phyloP scores from a whole-genome alignment of 73 alveolate genomes.

The Tetrahymena thermophila region DNA sequence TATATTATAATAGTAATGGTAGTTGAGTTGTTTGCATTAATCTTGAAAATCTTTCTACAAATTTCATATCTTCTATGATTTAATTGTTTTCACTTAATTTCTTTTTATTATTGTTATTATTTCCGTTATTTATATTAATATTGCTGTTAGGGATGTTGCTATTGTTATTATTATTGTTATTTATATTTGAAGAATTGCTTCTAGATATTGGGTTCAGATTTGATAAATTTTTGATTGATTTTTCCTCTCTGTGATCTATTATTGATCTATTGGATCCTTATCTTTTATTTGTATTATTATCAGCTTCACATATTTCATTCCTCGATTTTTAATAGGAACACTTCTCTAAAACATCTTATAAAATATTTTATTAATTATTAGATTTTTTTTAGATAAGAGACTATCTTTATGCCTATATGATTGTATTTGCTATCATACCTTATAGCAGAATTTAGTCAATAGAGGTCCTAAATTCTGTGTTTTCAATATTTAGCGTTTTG shows the following conservation, averaged over 20 bases:
- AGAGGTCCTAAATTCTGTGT: not conserved
- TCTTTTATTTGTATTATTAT: no score
- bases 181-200: not conserved
- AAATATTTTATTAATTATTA: no score
- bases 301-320: not conserved
- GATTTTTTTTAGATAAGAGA: not conserved
- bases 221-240: no score
- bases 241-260: not conserved
- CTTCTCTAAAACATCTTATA: not conserved
- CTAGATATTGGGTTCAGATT: not conserved
- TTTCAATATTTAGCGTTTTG: not conserved
- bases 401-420: not conserved
- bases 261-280: not conserved
- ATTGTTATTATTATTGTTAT: not conserved
- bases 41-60: not conserved
- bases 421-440: not conserved
- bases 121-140: no score
- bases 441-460: not conserved
- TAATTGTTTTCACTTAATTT: not conserved
- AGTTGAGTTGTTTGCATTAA: not conserved
- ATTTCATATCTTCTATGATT: not conserved
- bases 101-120: no score
- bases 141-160: no score
- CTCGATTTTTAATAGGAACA: not conserved
- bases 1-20: not conserved